Evolutionary conservation across 2,329 filamentous ascomycete genomes (phyloP), one percentile per base, ranked within the genome.

Genomic region (Aspergillus carbonarius): DNA sequence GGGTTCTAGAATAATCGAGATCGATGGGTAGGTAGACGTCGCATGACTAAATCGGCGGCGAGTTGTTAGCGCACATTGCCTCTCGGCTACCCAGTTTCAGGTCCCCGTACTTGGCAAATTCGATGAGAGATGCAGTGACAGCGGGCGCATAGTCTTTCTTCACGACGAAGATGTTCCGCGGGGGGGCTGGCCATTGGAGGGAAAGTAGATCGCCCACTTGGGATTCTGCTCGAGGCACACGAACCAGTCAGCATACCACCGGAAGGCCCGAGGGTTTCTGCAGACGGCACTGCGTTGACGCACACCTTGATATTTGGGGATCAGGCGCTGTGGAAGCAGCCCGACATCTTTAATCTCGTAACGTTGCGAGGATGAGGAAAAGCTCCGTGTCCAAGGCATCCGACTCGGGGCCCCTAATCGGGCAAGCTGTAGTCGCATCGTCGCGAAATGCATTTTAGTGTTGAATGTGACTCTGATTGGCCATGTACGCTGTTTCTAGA

Each of bases 1-100:
- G 3, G 84, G 87, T 75, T 98, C 95, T 65, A 98, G 87, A 10
- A 98, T 85, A 50, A 98, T 82, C 68, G 91, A 89, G 62, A 93
- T 85, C 54, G 85, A 85, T 1, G 92, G 88, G 74, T 98, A 97
- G 59, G 91, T 91, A 61, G 81, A 82, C 65, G 87, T 85, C 59
- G 97, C 84, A 74, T 98, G 90, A 66, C 85, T 88, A 63, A 0
- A 49, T 42, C 5, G 25, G 23, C 17, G 12, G 12, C 47, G 20
- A 30, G 8, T 12, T 10, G 35, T 54, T 35, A 62, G 56, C n/a
- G 32, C 32, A 56, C 40, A 9, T 54, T 46, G 17, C n/a, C 23
- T 25, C 13, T 39, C 35, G 20, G 18, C 17, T 13, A 51, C 9
- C 15, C 23, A 23, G 13, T 18, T 5, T 17, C 9, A 27, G n/a